Evolutionary conservation across 2,329 filamentous ascomycete genomes (phyloP).

Genomic region (Colletotrichum sojae): DNA sequence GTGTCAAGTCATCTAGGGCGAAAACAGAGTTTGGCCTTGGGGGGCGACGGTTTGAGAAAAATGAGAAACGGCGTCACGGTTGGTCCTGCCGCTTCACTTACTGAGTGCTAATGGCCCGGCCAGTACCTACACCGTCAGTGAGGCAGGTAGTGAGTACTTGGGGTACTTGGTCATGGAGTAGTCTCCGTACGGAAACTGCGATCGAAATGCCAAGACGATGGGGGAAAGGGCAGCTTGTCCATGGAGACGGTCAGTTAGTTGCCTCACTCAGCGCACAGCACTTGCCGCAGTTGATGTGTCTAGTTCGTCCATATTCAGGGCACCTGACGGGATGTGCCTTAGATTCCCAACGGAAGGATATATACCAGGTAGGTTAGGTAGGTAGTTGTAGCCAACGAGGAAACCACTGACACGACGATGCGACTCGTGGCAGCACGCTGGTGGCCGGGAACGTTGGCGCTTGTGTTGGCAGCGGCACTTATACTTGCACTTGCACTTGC

Average conservation of each 20-base stretch:
- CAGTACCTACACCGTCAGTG: too few relatives aligned
- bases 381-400: too few relatives aligned
- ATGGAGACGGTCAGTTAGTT: too few relatives aligned
- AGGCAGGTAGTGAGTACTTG: too few relatives aligned
- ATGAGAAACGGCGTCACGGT: slow-evolving; percentile 15
- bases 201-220: slow-evolving; percentile 17
- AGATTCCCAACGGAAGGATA: neutral
- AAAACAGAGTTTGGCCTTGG: slow-evolving; percentile 29
- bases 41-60: slow-evolving; percentile 15
- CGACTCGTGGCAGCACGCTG: slow-evolving; percentile 19
- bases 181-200: neutral
- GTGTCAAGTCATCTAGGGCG: slow-evolving; percentile 34
- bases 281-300: slow-evolving; percentile 16
- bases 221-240: slow-evolving; percentile 27
- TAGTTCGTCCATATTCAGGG: neutral
- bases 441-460: slow-evolving; percentile 4
- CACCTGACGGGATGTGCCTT: slow-evolving; percentile 4
- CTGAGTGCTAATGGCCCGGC: neutral
- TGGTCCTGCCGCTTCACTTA: slow-evolving; percentile 3
- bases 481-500: neutral
- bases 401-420: neutral
- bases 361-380: too few relatives aligned
- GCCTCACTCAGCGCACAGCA: neutral
- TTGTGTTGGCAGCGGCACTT: neutral
- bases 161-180: too few relatives aligned